phyloP scores from a whole-genome alignment of 305 asterid genomes.

The Fraxinus ornus region DNA sequence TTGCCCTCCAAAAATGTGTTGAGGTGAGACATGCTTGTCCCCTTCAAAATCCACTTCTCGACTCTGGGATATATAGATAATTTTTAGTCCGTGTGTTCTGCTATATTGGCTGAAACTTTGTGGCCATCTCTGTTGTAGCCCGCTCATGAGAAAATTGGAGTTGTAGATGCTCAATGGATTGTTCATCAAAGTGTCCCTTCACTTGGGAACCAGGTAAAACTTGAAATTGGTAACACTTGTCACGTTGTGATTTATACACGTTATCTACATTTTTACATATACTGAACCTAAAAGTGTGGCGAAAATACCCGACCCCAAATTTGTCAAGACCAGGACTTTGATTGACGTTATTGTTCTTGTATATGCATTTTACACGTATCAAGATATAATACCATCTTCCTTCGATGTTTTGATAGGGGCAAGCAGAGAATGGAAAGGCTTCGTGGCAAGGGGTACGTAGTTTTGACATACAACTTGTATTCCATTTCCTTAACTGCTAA shows the following conservation, averaged over 20 bases:
- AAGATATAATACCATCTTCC: not conserved
- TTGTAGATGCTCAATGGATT: conserved; percentile 63
- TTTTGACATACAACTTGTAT: not conserved
- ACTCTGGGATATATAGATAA: not conserved
- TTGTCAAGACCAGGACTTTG: not conserved
- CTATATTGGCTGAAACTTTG: conserved; percentile 2
- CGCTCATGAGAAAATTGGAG: conserved; percentile 63
- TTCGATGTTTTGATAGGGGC: conserved; percentile 29
- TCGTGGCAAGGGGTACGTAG: conserved; percentile 58
- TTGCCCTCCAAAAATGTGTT: conserved; percentile 51
- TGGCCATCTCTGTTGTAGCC: conserved; percentile 34
- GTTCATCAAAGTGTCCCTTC: conserved; percentile 53
- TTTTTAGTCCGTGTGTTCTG: not conserved
- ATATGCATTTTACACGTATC: not conserved
- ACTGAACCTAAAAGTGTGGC: not conserved
- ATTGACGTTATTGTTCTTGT: not conserved
- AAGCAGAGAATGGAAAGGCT: conserved; percentile 38
- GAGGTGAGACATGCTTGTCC: conserved; percentile 32
- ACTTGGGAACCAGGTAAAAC: conserved; percentile 50
- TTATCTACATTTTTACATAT: not conserved
- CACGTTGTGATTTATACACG: not conserved
- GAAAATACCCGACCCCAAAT: not conserved
- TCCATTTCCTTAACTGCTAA: not conserved
- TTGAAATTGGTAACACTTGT: not conserved
- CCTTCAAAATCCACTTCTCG: not conserved